Conservation (phyloP, 257 asterid species). For the Penstemon eatonii region DNA sequence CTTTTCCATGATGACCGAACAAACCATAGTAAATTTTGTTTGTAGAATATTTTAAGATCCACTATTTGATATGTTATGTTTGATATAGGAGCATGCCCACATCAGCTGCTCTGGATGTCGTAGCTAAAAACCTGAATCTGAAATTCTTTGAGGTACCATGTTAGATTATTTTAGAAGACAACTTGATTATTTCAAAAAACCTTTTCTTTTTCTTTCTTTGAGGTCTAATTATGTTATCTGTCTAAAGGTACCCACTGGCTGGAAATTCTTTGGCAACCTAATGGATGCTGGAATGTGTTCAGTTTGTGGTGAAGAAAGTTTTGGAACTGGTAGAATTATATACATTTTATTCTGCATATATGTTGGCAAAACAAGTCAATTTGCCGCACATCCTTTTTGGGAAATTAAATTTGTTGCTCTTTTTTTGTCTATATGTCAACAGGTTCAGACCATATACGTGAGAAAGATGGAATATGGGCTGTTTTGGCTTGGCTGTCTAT, state of each 20-base stretch:
- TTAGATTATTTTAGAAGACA: conserved; percentile 9
- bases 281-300: conserved; percentile 99
- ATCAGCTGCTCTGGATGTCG: conserved; percentile 98
- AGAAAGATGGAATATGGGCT: conserved; percentile 99
- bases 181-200: conserved; percentile 6
- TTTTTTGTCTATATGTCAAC: conserved; percentile 25
- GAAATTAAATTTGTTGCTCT: conserved; percentile 4
- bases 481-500: conserved; percentile 96
- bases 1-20: too few species aligned
- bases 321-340: conserved; percentile 82
- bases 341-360: conserved; percentile 6
- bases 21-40: too few species aligned
- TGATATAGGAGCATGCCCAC: conserved; percentile 97
- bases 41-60: neutral
- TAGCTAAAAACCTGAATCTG: conserved; percentile 77
- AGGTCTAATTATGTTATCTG: conserved; percentile 27
- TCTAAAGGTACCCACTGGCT: conserved; percentile 92
- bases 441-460: conserved; percentile 98
- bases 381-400: neutral
- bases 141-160: conserved; percentile 85
- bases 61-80: conserved; percentile 25
- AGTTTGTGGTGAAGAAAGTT: conserved; percentile 98
- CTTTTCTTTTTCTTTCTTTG: neutral
- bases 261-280: conserved; percentile 97
- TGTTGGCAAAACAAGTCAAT: neutral